Evolutionary conservation across 371 early-diverging fungal species (phyloP), one percentile per base, ranked within the genome.

Genomic region (Lichtheimia ramosa): DNA sequence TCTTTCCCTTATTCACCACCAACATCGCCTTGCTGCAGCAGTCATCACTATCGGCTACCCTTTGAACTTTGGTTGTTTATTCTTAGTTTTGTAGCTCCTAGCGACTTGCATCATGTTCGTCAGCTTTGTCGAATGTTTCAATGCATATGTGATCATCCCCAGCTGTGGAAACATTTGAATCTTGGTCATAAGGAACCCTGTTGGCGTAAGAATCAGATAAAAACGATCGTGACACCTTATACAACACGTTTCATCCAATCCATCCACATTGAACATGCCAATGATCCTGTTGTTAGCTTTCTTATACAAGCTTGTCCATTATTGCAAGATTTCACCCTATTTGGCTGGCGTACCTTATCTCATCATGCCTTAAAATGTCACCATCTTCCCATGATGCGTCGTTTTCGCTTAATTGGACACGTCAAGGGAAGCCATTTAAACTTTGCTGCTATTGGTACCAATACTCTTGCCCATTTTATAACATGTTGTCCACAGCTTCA

Each of bases 291-390:
- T 20, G 51, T 77, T 2, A 68, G 71, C 0, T 77, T 62, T 41
- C 51, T 77, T 5, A 14, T 77, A 14, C 55, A 46, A 0, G 49
- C 51, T n/a, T 77, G 77, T 24, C 52, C 25, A n/a, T 60, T 69
- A 34, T 50, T 77, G 10, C 49, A 64, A 43, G 59, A 69, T 7
- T 51, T 77, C 5, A 61, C 59, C 0, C 46, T 77, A 0, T 61
- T 50, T 34, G 68, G 74, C 7, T 74, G 77, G 74, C 53, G 43
- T 0, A 77, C 77, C 1, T 43, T 77, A 1, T 74, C 77, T 5
- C 65, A 74, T 48, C 77, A 74, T 16, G 63, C 68, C 21, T 43
- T 67, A 39, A 48, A 64, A 48, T 59, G 18, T 15, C 13, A 51
- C 20, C 42, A 61, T 7, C 48, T 58, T 2, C 52, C 69, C 10